Conservation (phyloP, 108 stramenopile species). For the Skeletonema marinoi region DNA sequence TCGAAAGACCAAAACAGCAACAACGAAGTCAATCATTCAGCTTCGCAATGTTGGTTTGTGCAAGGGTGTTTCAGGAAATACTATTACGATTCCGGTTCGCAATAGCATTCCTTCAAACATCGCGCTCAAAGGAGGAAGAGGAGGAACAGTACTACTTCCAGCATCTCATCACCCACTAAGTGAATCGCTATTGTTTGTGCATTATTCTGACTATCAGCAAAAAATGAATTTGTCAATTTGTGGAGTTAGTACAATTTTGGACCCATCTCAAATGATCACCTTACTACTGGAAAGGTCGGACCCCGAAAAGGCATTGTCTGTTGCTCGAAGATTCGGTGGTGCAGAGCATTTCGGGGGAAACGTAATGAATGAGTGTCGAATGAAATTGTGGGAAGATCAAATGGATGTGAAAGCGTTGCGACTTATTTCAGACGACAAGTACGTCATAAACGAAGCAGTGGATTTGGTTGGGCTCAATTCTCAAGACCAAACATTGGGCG, state of each 20-base stretch:
- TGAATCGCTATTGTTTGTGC: conserved; percentile 30
- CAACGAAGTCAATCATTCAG: not conserved
- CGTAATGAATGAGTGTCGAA: conserved; percentile 49
- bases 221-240: conserved; percentile 2
- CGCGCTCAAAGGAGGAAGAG: not conserved
- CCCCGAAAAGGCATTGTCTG: conserved; percentile 31
- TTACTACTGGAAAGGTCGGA: conserved; percentile 35
- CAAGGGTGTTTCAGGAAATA: not conserved
- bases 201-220: not conserved
- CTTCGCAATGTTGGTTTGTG: not conserved
- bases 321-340: conserved; percentile 40
- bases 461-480: conserved; percentile 3
- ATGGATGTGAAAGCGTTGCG: conserved; percentile 27
- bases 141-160: not conserved
- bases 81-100: not conserved
- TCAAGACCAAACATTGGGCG: conserved; percentile 2
- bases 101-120: not conserved
- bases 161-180: not conserved
- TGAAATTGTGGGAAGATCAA: conserved; percentile 43
- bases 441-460: conserved; percentile 37
- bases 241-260: conserved; percentile 27
- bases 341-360: conserved; percentile 20
- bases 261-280: conserved; percentile 38
- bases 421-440: conserved; percentile 39
- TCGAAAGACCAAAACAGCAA: not conserved